Percentiles rank a stretch among this genome's conserved stretches.
Conservation (phyloP, 225 moss, liverwort and hornwort genomes). For the Climacium dendroides region DNA sequence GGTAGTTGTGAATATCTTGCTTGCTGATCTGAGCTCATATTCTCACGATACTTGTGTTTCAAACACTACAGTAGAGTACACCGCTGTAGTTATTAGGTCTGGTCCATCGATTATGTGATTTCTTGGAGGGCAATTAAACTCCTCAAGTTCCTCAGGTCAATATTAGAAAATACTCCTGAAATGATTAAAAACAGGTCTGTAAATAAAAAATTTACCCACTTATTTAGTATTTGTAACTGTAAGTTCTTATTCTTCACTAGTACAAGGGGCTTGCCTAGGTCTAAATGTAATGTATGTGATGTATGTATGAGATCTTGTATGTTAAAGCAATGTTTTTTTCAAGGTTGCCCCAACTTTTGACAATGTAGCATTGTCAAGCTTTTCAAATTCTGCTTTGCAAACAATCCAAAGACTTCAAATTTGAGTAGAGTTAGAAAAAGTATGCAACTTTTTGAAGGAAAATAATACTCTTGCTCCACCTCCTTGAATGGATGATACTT, state of each 20-base stretch:
- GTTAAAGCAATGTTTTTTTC: background rate
- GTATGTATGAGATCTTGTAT: no score
- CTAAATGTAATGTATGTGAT: no score
- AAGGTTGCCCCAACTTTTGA: background rate
- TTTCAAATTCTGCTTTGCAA: background rate
- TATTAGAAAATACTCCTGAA: fast-evolving
- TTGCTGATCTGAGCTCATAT: background rate
- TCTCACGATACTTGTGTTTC: background rate
- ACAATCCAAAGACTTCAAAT: no score
- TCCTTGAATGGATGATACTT: background rate
- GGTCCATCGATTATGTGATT: background rate
- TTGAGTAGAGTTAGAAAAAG: background rate
- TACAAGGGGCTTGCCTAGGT: background rate
- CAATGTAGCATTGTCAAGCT: background rate
- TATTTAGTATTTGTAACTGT: background rate
- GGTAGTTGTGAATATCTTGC: background rate
- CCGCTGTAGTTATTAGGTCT: background rate
- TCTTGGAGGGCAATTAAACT: background rate
- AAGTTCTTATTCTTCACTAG: background rate
- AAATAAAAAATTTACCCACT: background rate
- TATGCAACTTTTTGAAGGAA: background rate
- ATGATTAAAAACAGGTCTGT: background rate
- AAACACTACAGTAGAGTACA: background rate
- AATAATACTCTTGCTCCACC: background rate
- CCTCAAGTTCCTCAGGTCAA: background rate